Conservation (phyloP, 352 stramenopile genomes). For the Phytophthora capsici region DNA sequence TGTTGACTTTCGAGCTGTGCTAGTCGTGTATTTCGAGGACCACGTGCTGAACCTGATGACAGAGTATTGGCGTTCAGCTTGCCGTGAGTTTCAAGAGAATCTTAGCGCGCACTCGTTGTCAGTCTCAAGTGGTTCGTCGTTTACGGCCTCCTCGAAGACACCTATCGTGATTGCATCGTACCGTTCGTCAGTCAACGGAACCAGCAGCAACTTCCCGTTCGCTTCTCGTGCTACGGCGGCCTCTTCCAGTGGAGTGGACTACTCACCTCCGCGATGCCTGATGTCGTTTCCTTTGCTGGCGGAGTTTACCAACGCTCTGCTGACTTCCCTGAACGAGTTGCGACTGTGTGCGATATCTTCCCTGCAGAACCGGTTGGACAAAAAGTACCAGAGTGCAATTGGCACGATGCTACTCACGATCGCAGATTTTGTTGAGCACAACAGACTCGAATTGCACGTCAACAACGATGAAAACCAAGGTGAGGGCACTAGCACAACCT, state of each 20-base stretch:
- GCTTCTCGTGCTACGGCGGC: slow-evolving; percentile 13
- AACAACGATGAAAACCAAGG: slow-evolving; percentile 12
- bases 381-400: slow-evolving; percentile 65
- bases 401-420: slow-evolving; percentile 57
- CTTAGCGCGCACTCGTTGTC: slow-evolving; percentile 52
- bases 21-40: slow-evolving; percentile 86
- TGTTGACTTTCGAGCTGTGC: slow-evolving; percentile 81
- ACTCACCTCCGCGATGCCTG: slow-evolving; percentile 75
- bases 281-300: slow-evolving; percentile 89
- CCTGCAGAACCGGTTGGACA: slow-evolving; percentile 59
- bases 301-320: slow-evolving; percentile 84
- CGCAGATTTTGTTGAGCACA: slow-evolving; percentile 61
- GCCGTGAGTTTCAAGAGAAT: slow-evolving; percentile 68
- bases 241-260: slow-evolving; percentile 42
- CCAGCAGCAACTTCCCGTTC: slow-evolving; percentile 34
- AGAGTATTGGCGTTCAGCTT: slow-evolving; percentile 60
- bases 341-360: slow-evolving; percentile 76
- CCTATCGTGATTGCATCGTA: slow-evolving; percentile 79
- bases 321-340: slow-evolving; percentile 87
- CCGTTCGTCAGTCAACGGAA: slow-evolving; percentile 40
- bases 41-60: slow-evolving; percentile 77
- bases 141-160: slow-evolving; percentile 49
- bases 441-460: slow-evolving; percentile 43
- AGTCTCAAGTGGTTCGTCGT: slow-evolving; percentile 21
- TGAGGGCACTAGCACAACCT: slow-evolving; percentile 5